Evolutionary conservation across 75 land plant genomes (phyloP).

Genomic region (Ceratopteris richardii): DNA sequence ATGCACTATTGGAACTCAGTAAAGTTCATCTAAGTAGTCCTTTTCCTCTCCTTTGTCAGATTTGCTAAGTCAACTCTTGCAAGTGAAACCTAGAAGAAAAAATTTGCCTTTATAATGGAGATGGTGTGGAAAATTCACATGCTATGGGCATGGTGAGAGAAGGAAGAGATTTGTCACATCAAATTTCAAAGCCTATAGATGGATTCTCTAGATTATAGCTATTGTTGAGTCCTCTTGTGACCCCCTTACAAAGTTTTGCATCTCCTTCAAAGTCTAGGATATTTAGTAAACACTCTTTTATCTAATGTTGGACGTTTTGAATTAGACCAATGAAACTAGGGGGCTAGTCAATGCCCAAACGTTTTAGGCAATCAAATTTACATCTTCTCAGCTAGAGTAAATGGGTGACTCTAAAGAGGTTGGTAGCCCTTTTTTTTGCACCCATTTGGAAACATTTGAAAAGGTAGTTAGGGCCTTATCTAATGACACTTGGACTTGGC

Average conservation of each 20-base stretch:
- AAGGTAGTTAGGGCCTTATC: constrained; percentile 17
- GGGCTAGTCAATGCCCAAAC: not conserved
- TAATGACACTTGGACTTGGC: not conserved
- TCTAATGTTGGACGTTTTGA: not conserved
- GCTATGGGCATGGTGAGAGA: not conserved
- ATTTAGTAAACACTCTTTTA: not conserved
- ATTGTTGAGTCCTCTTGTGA: not conserved
- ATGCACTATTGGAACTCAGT: too few relatives aligned
- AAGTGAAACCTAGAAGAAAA: too few relatives aligned
- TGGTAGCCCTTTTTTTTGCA: constrained; percentile 15
- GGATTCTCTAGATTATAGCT: not conserved
- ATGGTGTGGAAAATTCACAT: too few relatives aligned
- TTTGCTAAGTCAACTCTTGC: too few relatives aligned
- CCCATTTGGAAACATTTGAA: constrained; percentile 27
- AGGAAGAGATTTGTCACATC: not conserved
- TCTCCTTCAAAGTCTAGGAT: not conserved
- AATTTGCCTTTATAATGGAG: too few relatives aligned
- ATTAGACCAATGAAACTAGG: not conserved
- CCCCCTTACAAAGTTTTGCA: not conserved
- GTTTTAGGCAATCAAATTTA: not conserved
- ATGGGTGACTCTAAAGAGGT: not conserved
- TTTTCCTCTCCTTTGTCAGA: too few relatives aligned
- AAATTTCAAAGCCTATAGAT: not conserved
- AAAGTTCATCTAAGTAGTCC: too few relatives aligned
- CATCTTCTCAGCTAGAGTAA: not conserved